Percentiles rank a stretch among this genome's conserved stretches.
These are phyloP conservation scores for Phyllostachys edulis DNA, from an alignment of 176 grass and related monocot genomes.

Conservation along the genomic window DNA sequence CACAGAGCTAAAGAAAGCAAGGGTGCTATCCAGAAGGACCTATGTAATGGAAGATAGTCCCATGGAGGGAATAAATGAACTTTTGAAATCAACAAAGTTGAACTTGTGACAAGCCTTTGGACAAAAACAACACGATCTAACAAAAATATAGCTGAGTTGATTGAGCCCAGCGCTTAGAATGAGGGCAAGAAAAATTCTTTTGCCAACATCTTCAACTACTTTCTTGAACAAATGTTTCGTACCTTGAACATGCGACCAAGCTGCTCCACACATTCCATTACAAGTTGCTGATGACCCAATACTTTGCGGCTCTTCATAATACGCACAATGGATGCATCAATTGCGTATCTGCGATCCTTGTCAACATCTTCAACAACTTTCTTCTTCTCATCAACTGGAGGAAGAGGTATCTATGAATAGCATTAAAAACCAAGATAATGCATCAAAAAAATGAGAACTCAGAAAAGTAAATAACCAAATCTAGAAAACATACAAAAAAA, in stretches of 20 bases:
- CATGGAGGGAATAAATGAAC: background rate
- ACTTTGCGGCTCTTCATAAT: slow-evolving; percentile 93
- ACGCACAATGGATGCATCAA: slow-evolving; percentile 77
- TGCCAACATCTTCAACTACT: background rate
- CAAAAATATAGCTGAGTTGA: background rate
- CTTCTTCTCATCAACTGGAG: slow-evolving; percentile 79
- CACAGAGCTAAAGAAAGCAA: background rate
- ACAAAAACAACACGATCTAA: background rate
- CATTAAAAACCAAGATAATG: background rate
- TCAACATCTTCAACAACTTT: slow-evolving; percentile 83
- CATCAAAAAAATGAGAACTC: background rate
- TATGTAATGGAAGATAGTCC: background rate
- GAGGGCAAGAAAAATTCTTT: background rate
- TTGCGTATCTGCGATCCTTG: slow-evolving; percentile 71
- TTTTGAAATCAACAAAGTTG: background rate
- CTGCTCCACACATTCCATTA: slow-evolving; percentile 74
- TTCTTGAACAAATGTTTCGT: background rate
- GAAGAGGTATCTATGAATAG: slow-evolving; percentile 54
- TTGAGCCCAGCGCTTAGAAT: background rate
- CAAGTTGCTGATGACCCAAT: slow-evolving; percentile 64
- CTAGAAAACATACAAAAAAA: background rate
- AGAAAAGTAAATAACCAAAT: background rate
- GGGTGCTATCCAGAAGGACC: background rate
- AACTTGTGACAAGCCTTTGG: background rate
- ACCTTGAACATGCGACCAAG: slow-evolving; percentile 86